Evolutionary conservation across 257 asterid genomes (phyloP).

Genomic region (Primulina eburnea): DNA sequence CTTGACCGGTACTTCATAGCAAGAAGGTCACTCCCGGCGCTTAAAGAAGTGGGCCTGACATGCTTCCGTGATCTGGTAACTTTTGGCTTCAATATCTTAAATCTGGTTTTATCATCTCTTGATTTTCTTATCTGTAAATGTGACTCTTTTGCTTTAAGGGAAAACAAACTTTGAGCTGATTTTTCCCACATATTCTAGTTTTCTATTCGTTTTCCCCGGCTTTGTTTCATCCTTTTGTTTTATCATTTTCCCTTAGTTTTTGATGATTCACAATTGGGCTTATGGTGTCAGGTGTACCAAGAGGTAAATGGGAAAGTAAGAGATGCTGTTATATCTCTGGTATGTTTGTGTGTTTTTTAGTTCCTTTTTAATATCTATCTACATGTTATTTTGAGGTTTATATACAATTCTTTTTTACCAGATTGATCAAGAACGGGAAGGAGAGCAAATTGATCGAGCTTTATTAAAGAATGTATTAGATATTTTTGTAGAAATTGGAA

Average conservation of each 20-base stretch:
- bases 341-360: conserved; percentile 31
- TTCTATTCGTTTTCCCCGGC: neutral
- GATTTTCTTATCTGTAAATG: neutral
- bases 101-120: neutral
- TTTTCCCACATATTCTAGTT: neutral
- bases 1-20: conserved; percentile 97
- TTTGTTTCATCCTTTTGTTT: conserved; percentile 13
- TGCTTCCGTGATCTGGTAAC: conserved; percentile 93
- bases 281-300: conserved; percentile 66
- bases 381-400: conserved; percentile 13
- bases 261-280: conserved; percentile 17
- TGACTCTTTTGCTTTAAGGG: neutral
- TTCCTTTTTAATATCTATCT: neutral
- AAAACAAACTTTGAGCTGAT: neutral
- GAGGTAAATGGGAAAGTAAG: conserved; percentile 79
- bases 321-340: conserved; percentile 96
- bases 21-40: conserved; percentile 92
- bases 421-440: conserved; percentile 67
- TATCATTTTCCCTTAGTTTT: conserved; percentile 11
- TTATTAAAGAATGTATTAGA: conserved; percentile 48
- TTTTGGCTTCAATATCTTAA: conserved; percentile 10
- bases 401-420: conserved; percentile 22
- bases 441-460: conserved; percentile 64
- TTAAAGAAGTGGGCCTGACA: conserved; percentile 86
- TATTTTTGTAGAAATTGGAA: conserved; percentile 67